Percentiles rank a stretch among this genome's conserved stretches.
phyloP scores from a whole-genome alignment of 148 eudicot species.

The Rhododendron griersonianum region DNA sequence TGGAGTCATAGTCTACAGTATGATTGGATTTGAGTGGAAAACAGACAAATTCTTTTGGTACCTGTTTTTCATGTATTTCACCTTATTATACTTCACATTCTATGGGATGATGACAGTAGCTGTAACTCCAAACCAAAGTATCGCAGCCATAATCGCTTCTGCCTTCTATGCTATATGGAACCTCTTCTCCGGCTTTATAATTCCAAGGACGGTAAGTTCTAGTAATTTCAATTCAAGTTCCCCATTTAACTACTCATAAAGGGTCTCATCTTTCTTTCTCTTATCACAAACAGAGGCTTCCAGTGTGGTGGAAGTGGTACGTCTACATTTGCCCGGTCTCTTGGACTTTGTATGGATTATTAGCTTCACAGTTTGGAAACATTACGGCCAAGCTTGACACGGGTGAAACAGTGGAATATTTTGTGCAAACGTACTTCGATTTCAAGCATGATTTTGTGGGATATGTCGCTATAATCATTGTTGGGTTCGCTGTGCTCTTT shows the following conservation, averaged over 20 bases:
- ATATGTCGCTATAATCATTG: slow-evolving; percentile 36
- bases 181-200: slow-evolving; percentile 35
- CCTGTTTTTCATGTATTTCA: slow-evolving; percentile 59
- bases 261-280: neutral
- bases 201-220: slow-evolving; percentile 30
- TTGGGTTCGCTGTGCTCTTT: slow-evolving; percentile 37
- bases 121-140: slow-evolving; percentile 52
- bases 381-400: slow-evolving; percentile 18
- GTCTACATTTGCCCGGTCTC: slow-evolving; percentile 49
- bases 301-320: slow-evolving; percentile 70
- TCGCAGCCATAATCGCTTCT: slow-evolving; percentile 57
- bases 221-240: neutral
- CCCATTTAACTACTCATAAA: neutral
- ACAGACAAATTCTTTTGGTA: slow-evolving; percentile 52
- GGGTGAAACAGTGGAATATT: slow-evolving; percentile 29
- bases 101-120: slow-evolving; percentile 72
- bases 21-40: slow-evolving; percentile 66
- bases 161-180: slow-evolving; percentile 53
- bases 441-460: slow-evolving; percentile 42
- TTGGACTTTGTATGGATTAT: slow-evolving; percentile 61
- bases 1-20: slow-evolving; percentile 47
- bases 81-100: slow-evolving; percentile 58
- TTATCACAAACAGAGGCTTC: slow-evolving; percentile 24
- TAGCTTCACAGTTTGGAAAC: slow-evolving; percentile 58
- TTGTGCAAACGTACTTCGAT: slow-evolving; percentile 40